These are phyloP conservation scores for Geotrichum bryndzae DNA, from an alignment of 1,139 yeast genomes.

Conservation along the genomic window DNA sequence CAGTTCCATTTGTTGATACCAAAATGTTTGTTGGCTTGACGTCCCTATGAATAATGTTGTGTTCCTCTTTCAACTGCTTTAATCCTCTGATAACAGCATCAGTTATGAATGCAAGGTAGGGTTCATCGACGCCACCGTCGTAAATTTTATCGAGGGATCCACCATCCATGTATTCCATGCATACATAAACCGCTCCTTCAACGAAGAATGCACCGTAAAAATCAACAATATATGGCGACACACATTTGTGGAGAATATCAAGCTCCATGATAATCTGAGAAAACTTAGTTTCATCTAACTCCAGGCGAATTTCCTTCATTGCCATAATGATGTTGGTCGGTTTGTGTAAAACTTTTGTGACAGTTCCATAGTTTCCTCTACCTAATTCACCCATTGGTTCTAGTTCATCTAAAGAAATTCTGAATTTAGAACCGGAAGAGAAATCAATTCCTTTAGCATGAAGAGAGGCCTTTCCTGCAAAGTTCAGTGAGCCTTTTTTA, in stretches of 20 bases:
- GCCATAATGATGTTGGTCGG: constrained; percentile 96
- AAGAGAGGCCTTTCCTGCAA: constrained; percentile 87
- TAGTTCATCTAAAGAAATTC: constrained; percentile 79
- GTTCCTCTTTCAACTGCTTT: constrained; percentile 76
- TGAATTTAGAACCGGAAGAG: constrained; percentile 78
- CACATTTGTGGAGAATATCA: constrained; percentile 86
- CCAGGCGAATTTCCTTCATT: constrained; percentile 91
- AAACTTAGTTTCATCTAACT: constrained; percentile 84
- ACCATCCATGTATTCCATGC: constrained; percentile 98
- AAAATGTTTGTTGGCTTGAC: constrained; percentile 94
- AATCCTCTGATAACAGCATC: constrained; percentile 78
- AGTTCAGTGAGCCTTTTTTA: constrained; percentile 83
- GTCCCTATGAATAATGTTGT: constrained; percentile 92
- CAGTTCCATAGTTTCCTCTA: constrained; percentile 93
- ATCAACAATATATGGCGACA: constrained; percentile 85
- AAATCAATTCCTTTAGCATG: constrained; percentile 91
- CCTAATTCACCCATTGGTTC: constrained; percentile 85
- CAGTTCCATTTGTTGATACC: constrained; percentile 71
- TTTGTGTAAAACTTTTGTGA: constrained; percentile 82
- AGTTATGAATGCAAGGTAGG: constrained; percentile 73
- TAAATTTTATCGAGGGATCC: constrained; percentile 88
- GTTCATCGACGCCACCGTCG: constrained; percentile 72
- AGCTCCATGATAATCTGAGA: constrained; percentile 93
- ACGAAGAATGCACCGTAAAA: constrained; percentile 96
- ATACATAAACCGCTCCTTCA: constrained; percentile 97